Percentiles rank a stretch among this genome's conserved stretches.
Conservation (phyloP, 2,329 filamentous ascomycete genomes). For the Ceratocystiopsis sp. region DNA sequence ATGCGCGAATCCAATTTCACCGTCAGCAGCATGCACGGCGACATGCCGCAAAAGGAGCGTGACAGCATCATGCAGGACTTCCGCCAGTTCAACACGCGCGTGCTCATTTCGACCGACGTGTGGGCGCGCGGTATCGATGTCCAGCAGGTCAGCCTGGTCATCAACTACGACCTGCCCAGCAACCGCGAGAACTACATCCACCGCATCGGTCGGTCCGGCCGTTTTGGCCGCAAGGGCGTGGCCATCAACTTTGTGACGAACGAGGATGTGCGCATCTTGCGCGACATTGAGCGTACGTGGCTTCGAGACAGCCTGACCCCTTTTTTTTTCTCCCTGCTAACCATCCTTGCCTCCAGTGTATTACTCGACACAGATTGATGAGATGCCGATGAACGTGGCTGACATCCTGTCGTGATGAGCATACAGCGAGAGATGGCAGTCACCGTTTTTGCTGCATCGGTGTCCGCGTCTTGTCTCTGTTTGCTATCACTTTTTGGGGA, state of each 20-base stretch:
- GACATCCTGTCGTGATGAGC: slow-evolving; percentile 27
- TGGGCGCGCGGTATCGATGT: slow-evolving; percentile 98
- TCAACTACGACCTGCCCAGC: slow-evolving; percentile 96
- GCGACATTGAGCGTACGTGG: slow-evolving; percentile 76
- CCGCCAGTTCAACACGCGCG: slow-evolving; percentile 85
- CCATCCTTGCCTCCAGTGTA: slow-evolving; percentile 40
- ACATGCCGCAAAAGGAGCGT: slow-evolving; percentile 96
- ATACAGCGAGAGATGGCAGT: not conserved
- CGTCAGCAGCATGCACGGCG: slow-evolving; percentile 95
- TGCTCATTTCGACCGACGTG: slow-evolving; percentile 93
- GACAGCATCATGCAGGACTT: slow-evolving; percentile 99
- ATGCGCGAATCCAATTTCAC: slow-evolving; percentile 99
- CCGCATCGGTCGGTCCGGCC: slow-evolving; percentile 85
- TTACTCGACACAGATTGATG: slow-evolving; percentile 92
- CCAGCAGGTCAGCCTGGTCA: slow-evolving; percentile 93
- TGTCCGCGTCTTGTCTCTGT: no score
- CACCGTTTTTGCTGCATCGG: no score
- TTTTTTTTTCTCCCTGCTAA: not conserved
- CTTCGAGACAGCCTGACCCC: not conserved
- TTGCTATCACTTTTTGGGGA: no score
- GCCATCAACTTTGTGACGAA: slow-evolving; percentile 99
- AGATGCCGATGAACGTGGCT: slow-evolving; percentile 95
- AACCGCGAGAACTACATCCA: slow-evolving; percentile 99
- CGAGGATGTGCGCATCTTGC: slow-evolving; percentile 91
- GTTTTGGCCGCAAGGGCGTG: slow-evolving; percentile 95